These are phyloP conservation scores for Chalciporus chontae DNA, from an alignment of 768 basidiomycete species.

Conservation along the genomic window DNA sequence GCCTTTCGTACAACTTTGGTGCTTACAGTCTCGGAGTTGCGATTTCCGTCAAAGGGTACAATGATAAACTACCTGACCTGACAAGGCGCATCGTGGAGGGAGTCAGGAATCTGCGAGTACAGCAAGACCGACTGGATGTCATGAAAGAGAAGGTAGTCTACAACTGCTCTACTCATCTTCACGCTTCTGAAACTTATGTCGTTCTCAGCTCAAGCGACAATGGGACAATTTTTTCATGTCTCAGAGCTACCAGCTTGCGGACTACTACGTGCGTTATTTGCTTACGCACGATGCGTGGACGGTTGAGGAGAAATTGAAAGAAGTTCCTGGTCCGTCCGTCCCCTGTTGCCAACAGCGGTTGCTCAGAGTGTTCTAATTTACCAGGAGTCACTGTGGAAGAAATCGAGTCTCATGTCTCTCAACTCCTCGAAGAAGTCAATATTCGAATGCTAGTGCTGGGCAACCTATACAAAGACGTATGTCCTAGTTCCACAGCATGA, in stretches of 20 bases:
- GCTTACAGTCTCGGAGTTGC: slow-evolving; percentile 63
- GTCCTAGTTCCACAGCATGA: slow-evolving; percentile 22
- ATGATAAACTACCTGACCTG: slow-evolving; percentile 82
- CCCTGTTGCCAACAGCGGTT: not conserved
- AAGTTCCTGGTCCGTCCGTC: slow-evolving; percentile 61
- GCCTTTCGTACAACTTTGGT: slow-evolving; percentile 69
- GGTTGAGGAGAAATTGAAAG: slow-evolving; percentile 68
- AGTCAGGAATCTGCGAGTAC: slow-evolving; percentile 59
- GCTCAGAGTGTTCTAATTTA: not conserved
- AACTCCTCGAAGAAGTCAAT: slow-evolving; percentile 61
- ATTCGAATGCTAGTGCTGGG: slow-evolving; percentile 76
- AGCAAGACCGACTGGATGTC: slow-evolving; percentile 70
- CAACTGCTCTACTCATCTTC: not conserved
- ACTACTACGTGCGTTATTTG: slow-evolving; percentile 70
- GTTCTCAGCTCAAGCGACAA: slow-evolving; percentile 59
- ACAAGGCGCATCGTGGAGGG: slow-evolving; percentile 68
- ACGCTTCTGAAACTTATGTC: not conserved
- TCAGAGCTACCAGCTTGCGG: slow-evolving; percentile 76
- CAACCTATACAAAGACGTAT: slow-evolving; percentile 79
- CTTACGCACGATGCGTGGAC: slow-evolving; percentile 74
- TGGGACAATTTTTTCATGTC: slow-evolving; percentile 87
- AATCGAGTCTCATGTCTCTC: slow-evolving; percentile 55
- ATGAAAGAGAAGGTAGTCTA: slow-evolving; percentile 76
- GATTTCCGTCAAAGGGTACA: slow-evolving; percentile 77
- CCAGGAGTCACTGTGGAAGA: slow-evolving; percentile 72